phyloP scores from a whole-genome alignment of 331 rosid species.

The Cydonia oblonga region DNA sequence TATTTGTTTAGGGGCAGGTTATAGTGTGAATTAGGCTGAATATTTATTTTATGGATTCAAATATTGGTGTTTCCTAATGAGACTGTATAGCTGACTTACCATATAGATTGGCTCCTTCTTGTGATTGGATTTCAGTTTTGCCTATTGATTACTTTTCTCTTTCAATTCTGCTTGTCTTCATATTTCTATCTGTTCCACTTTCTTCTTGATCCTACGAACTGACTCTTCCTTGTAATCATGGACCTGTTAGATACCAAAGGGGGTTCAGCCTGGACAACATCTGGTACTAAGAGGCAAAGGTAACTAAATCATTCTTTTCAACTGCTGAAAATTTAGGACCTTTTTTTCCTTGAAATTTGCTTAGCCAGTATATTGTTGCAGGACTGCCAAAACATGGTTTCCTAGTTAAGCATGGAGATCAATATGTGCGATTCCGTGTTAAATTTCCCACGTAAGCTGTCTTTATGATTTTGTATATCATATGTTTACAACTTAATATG shows the following conservation, averaged over 20 bases:
- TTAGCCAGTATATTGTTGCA: slow-evolving; percentile 29
- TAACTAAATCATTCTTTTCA: not conserved
- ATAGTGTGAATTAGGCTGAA: not conserved
- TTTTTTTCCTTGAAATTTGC: not conserved
- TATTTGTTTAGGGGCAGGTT: not conserved
- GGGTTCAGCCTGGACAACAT: slow-evolving; percentile 47
- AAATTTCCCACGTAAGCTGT: slow-evolving; percentile 59
- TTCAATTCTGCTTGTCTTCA: not conserved
- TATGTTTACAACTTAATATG: not conserved
- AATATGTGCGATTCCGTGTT: slow-evolving; percentile 65
- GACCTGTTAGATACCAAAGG: slow-evolving; percentile 41
- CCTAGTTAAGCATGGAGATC: slow-evolving; percentile 74
- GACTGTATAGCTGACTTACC: not conserved
- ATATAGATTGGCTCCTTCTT: not conserved
- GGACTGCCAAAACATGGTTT: slow-evolving; percentile 85
- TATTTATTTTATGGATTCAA: not conserved
- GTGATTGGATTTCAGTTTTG: not conserved
- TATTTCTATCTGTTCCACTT: not conserved
- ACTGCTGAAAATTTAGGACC: not conserved
- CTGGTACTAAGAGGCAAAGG: slow-evolving; percentile 70
- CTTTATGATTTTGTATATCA: not conserved
- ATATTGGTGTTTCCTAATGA: not conserved
- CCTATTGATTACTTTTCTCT: not conserved
- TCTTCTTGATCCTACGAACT: not conserved
- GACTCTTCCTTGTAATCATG: slow-evolving; percentile 6